Conservation (phyloP, 2,329 filamentous ascomycete species). For the Cryphonectria japonica region DNA sequence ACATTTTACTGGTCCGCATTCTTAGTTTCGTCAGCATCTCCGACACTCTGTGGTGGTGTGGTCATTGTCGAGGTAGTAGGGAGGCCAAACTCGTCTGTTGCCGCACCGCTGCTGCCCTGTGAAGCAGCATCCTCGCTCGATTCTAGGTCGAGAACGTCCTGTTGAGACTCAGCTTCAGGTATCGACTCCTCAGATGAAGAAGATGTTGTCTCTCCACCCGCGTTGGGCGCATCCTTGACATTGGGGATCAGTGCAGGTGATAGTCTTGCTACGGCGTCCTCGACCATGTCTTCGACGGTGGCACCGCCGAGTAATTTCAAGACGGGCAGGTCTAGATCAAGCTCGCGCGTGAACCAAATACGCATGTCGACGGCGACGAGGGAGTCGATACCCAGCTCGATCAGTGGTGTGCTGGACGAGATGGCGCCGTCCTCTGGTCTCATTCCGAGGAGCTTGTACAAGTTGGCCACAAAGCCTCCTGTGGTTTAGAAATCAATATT, state of each 20-base stretch:
- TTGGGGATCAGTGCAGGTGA: not conserved
- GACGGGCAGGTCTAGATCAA: not conserved
- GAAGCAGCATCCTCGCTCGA: too few relatives aligned
- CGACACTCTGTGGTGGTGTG: too few relatives aligned
- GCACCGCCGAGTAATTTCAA: not conserved
- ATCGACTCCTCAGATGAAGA: too few relatives aligned
- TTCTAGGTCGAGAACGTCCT: too few relatives aligned
- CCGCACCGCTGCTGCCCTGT: too few relatives aligned
- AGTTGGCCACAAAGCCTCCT: not conserved
- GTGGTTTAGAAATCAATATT: not conserved
- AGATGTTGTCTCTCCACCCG: too few relatives aligned
- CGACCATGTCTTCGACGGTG: not conserved
- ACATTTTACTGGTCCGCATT: too few relatives aligned
- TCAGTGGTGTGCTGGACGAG: not conserved
- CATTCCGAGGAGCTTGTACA: not conserved
- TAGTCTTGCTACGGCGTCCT: not conserved
- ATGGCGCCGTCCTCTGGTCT: not conserved
- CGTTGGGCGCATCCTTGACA: not conserved
- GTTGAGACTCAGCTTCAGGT: too few relatives aligned
- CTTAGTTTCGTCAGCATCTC: too few relatives aligned
- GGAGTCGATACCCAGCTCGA: not conserved
- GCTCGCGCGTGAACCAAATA: not conserved
- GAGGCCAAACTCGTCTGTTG: too few relatives aligned
- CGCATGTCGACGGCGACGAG: not conserved
- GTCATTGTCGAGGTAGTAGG: too few relatives aligned